Conservation (phyloP, 139 green algal genomes). For the Pseudopediastrum boryanum region DNA sequence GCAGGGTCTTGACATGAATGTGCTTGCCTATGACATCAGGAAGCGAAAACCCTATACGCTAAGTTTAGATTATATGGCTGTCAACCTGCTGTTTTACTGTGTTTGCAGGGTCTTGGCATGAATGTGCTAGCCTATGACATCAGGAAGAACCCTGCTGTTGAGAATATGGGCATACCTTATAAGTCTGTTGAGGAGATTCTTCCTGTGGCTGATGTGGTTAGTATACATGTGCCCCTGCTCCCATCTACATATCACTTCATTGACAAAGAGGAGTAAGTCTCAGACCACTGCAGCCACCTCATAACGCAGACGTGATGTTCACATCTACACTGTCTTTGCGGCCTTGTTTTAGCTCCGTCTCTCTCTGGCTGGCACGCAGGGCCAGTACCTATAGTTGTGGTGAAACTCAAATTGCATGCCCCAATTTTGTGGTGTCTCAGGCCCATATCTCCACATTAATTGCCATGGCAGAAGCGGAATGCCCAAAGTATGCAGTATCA, state of each 20-base stretch:
- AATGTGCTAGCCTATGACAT: conserved; percentile 67
- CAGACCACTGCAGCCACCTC: too few species aligned
- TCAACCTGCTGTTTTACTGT: neutral
- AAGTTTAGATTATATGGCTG: conserved; percentile 59
- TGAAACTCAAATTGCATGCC: too few species aligned
- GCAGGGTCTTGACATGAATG: conserved; percentile 62
- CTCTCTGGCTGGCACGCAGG: too few species aligned
- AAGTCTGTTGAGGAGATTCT: conserved; percentile 60
- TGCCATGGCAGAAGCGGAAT: too few species aligned
- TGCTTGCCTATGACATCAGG: conserved; percentile 64
- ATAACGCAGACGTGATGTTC: too few species aligned
- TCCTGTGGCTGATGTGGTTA: conserved; percentile 59
- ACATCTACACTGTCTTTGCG: too few species aligned
- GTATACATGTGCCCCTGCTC: conserved; percentile 71
- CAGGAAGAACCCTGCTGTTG: conserved; percentile 45
- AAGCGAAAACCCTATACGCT: too few species aligned
- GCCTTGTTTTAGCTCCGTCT: too few species aligned
- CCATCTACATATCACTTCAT: conserved; percentile 76
- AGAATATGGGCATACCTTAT: conserved; percentile 62
- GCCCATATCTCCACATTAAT: too few species aligned
- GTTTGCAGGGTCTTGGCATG: conserved; percentile 41
- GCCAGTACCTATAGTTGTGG: too few species aligned
- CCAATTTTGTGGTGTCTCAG: too few species aligned
- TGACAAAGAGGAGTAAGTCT: conserved; percentile 42
- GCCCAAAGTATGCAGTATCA: too few species aligned